These are phyloP conservation scores for Adansonia digitata DNA, from an alignment of 345 rosid species.

Conservation along the genomic window DNA sequence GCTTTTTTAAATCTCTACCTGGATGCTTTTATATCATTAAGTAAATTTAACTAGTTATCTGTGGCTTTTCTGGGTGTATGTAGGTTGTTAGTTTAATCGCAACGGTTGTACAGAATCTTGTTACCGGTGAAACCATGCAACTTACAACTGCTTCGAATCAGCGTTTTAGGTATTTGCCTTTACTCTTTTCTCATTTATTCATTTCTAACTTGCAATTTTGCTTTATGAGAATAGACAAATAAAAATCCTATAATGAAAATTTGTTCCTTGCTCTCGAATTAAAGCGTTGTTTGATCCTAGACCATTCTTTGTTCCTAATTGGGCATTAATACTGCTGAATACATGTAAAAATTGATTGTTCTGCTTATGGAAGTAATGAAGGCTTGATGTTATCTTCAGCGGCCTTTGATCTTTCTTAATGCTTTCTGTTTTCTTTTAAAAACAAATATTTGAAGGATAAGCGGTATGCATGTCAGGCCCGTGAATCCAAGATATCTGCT, in stretches of 20 bases:
- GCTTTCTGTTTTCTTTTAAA: neutral
- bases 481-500: neutral
- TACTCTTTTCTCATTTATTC: neutral
- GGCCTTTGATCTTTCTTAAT: neutral
- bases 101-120: constrained; percentile 85
- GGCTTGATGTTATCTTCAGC: neutral
- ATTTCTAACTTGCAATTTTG: neutral
- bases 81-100: constrained; percentile 83
- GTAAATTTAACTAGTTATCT: neutral
- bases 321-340: neutral
- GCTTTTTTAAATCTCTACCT: neutral
- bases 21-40: neutral
- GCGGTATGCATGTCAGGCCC: neutral
- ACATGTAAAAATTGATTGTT: neutral
- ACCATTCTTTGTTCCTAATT: too few relatives aligned
- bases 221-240: neutral
- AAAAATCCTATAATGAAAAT: neutral
- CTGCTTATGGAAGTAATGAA: neutral
- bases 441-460: neutral
- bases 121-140: constrained; percentile 97
- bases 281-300: too few relatives aligned
- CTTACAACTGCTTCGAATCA: constrained; percentile 69
- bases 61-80: neutral
- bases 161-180: constrained; percentile 57
- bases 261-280: too few relatives aligned